phyloP scores from a whole-genome alignment of 495 filamentous ascomycete species.

The Darksidea phi region DNA sequence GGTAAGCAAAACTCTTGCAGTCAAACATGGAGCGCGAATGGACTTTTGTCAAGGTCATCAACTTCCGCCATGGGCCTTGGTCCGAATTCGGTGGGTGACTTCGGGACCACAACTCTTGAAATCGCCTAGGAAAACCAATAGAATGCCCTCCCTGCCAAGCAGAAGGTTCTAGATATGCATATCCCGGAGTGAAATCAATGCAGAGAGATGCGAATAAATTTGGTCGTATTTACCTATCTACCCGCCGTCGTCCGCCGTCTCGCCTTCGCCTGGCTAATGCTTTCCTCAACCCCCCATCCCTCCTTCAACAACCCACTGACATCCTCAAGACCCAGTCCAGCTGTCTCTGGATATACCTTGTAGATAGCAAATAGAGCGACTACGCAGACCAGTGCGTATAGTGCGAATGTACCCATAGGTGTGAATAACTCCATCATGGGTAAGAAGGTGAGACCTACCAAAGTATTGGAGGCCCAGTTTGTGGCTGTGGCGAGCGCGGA shows the following conservation, averaged over 20 bases:
- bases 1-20: too few species aligned
- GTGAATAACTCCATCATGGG: constrained; percentile 78
- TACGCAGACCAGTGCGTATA: constrained; percentile 70
- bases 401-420: constrained; percentile 73
- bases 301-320: constrained; percentile 69
- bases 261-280: constrained; percentile 21
- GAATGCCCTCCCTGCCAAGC: too few species aligned
- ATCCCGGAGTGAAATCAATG: too few species aligned
- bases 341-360: constrained; percentile 81
- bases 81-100: too few species aligned
- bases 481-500: constrained; percentile 81
- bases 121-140: too few species aligned
- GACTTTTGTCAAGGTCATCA: too few species aligned
- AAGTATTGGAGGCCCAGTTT: constrained; percentile 85
- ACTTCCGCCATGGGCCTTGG: too few species aligned
- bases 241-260: constrained; percentile 1
- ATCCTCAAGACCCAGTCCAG: constrained; percentile 77
- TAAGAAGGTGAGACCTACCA: constrained; percentile 84
- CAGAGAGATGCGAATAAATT: too few species aligned
- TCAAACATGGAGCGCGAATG: too few species aligned
- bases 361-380: constrained; percentile 65
- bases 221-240: neutral
- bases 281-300: constrained; percentile 67
- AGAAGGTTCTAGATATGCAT: too few species aligned
- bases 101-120: too few species aligned